A percentile compares a stretch with the other conserved stretches of the same genome.
phyloP scores from a whole-genome alignment of 2,329 filamentous ascomycete species.

The Pseudofabraea citricarpa region DNA sequence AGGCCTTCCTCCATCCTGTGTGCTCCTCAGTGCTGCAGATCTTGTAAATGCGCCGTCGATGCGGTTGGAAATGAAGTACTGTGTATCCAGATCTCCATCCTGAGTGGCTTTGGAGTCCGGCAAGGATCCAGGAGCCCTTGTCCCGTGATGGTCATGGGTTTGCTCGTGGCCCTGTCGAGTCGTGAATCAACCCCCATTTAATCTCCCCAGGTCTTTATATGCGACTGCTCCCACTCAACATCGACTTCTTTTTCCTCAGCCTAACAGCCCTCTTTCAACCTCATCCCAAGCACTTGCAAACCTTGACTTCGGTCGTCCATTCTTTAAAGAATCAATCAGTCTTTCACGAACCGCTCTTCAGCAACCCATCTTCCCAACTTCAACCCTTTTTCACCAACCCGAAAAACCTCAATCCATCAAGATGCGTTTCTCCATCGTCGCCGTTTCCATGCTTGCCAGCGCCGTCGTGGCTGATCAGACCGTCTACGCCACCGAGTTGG shows the following conservation, averaged over 20 bases:
- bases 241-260: conserved; percentile 12
- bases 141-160: too few species aligned
- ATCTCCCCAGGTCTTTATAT: conserved; percentile 19
- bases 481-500: conserved; percentile 44
- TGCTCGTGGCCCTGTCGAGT: too few species aligned
- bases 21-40: too few species aligned
- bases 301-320: conserved; percentile 27
- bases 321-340: conserved; percentile 21
- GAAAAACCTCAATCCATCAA: conserved; percentile 21
- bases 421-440: conserved; percentile 32
- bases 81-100: neutral
- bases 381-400: conserved; percentile 7
- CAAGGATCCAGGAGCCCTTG: neutral
- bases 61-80: too few species aligned
- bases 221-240: conserved; percentile 2
- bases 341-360: conserved; percentile 15
- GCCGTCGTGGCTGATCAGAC: conserved; percentile 29
- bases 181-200: conserved; percentile 1
- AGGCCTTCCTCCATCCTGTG: too few species aligned
- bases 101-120: neutral
- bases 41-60: too few species aligned
- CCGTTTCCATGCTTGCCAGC: conserved; percentile 28
- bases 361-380: conserved; percentile 7
- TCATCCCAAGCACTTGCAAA: conserved; percentile 12
- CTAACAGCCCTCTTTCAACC: conserved; percentile 19